Conservation (phyloP, 2,329 filamentous ascomycete genomes). For the Aspergillus intermedius region DNA sequence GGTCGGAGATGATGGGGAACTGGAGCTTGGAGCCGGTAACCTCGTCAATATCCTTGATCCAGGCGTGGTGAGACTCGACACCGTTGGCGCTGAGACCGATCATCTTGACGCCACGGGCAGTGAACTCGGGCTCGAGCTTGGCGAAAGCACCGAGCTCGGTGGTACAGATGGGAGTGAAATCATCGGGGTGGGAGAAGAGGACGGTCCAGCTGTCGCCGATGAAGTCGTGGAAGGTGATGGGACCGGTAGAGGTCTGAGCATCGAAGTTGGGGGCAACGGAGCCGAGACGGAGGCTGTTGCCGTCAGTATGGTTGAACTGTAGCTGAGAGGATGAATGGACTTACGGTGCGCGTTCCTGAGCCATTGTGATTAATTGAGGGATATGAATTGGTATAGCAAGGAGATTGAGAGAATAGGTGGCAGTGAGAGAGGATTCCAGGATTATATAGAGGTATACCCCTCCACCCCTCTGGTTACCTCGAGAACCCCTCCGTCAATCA, state of each 20-base stretch:
- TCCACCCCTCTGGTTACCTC: not conserved
- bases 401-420: not conserved
- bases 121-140: constrained; percentile 84
- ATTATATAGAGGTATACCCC: too few relatives aligned
- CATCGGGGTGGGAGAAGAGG: constrained; percentile 64
- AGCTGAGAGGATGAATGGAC: constrained; percentile 11
- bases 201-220: constrained; percentile 65
- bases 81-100: constrained; percentile 85
- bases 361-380: constrained; percentile 29
- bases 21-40: constrained; percentile 63
- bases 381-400: constrained; percentile 4
- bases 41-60: constrained; percentile 86
- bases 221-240: constrained; percentile 66
- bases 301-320: constrained; percentile 4
- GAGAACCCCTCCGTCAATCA: too few relatives aligned
- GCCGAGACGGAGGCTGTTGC: constrained; percentile 54
- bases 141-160: constrained; percentile 93
- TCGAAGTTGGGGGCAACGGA: constrained; percentile 63
- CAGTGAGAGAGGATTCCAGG: constrained; percentile 1
- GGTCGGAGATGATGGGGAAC: constrained; percentile 79
- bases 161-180: constrained; percentile 94
- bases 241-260: constrained; percentile 59
- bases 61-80: constrained; percentile 72
- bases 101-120: constrained; percentile 80
- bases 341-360: constrained; percentile 39